Percentiles rank a stretch among this genome's conserved stretches.
These are phyloP conservation scores for Tulasnella sp. DNA, from an alignment of 768 basidiomycete genomes.

Conservation along the genomic window DNA sequence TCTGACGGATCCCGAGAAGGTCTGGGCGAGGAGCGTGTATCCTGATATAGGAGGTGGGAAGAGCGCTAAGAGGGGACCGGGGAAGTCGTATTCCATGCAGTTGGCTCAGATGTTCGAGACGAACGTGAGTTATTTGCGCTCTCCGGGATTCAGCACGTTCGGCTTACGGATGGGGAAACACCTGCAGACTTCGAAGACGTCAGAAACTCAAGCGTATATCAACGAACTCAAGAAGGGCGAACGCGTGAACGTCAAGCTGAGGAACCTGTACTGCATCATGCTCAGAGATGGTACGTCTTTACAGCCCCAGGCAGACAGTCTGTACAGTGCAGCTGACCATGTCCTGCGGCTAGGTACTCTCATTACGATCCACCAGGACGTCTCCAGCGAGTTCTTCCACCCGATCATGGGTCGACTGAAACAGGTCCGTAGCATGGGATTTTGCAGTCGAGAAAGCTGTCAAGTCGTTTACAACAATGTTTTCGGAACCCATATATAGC, in stretches of 20 bases:
- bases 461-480: neutral
- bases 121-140: neutral
- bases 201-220: constrained; percentile 10
- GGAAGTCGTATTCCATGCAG: neutral
- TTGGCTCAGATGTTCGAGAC: neutral
- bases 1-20: neutral
- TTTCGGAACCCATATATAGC: constrained; percentile 18
- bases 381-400: constrained; percentile 33
- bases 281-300: constrained; percentile 42
- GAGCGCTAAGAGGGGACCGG: neutral
- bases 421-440: constrained; percentile 13
- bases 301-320: neutral
- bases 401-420: constrained; percentile 47
- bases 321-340: neutral
- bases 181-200: too few relatives aligned
- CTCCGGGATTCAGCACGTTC: neutral
- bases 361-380: constrained; percentile 44
- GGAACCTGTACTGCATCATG: constrained; percentile 58
- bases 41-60: neutral
- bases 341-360: constrained; percentile 40
- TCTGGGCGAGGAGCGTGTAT: neutral
- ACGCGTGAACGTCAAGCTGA: constrained; percentile 45
- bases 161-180: neutral
- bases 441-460: neutral
- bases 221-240: constrained; percentile 40